These are phyloP conservation scores for Debaryomycetaceae sp. DNA, from an alignment of 1,139 yeast genomes.

Conservation along the genomic window DNA sequence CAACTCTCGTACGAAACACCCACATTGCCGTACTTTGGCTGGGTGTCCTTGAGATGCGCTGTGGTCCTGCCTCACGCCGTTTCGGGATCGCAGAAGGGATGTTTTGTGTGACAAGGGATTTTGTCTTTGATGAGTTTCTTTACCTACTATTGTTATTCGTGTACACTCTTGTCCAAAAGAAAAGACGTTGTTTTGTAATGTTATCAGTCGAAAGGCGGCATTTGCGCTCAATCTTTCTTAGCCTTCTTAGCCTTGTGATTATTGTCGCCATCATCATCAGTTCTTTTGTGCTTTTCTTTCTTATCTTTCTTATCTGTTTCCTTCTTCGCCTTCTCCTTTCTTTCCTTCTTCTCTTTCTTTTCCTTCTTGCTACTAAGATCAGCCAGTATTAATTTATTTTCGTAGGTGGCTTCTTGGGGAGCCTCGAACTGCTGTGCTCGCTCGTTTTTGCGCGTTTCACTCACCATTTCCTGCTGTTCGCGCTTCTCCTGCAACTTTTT, in stretches of 20 bases:
- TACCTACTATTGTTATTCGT: too few species aligned
- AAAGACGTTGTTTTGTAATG: too few species aligned
- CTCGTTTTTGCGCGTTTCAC: constrained; percentile 55
- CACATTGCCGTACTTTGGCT: too few species aligned
- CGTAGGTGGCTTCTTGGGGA: constrained; percentile 34
- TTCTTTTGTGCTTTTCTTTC: constrained; percentile 6
- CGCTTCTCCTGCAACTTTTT: constrained; percentile 69
- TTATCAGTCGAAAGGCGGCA: too few species aligned
- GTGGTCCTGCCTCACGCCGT: too few species aligned
- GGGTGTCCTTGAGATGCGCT: too few species aligned
- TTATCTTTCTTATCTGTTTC: constrained; percentile 10
- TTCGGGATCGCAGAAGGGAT: too few species aligned
- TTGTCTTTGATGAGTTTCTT: too few species aligned
- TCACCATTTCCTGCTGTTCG: constrained; percentile 64
- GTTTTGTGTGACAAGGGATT: too few species aligned
- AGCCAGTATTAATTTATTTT: constrained; percentile 10
- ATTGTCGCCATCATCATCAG: constrained; percentile 3
- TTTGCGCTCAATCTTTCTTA: too few species aligned
- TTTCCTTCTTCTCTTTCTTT: constrained; percentile 7
- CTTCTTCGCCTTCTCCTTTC: constrained; percentile 8
- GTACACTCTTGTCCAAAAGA: too few species aligned
- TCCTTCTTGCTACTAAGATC: constrained; percentile 17
- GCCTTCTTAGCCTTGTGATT: constrained; percentile 3
- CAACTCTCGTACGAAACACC: too few species aligned
- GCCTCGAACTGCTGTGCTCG: constrained; percentile 74